Percentiles rank a stretch among this genome's conserved stretches.
Evolutionary conservation across 2,329 filamentous ascomycete species (phyloP).

Genomic region (Monilinia fructicola): DNA sequence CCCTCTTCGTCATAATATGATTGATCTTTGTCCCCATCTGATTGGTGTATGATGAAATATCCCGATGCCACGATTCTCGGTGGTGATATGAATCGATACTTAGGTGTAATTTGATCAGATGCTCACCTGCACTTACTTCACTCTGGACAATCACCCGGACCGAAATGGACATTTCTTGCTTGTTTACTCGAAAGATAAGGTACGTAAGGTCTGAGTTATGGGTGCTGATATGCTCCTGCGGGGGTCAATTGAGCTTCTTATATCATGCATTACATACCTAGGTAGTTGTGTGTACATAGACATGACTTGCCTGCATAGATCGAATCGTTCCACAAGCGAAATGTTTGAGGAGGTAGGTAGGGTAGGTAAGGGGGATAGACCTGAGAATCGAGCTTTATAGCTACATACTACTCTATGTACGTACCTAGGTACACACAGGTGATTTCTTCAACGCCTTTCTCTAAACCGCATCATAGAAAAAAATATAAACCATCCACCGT

Average conservation of each 20-base stretch:
- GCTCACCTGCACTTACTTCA: slow-evolving; percentile 20
- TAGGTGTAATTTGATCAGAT: slow-evolving; percentile 29
- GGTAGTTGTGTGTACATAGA: not conserved
- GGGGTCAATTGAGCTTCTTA: slow-evolving; percentile 2
- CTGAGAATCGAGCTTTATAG: not conserved
- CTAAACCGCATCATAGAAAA: not conserved
- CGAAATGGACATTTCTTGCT: not conserved
- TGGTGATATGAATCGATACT: slow-evolving; percentile 4
- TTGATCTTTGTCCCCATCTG: not conserved
- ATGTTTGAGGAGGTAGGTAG: not conserved
- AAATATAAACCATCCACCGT: not conserved
- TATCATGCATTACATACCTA: slow-evolving; percentile 14
- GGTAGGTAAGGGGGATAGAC: not conserved
- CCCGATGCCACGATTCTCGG: slow-evolving; percentile 17
- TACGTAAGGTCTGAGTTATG: not conserved
- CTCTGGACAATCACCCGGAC: slow-evolving; percentile 15
- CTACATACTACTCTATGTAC: not conserved
- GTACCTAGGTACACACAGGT: not conserved
- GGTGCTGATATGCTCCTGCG: not conserved
- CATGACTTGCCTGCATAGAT: slow-evolving; percentile 3
- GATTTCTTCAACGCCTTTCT: not conserved
- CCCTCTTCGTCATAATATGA: slow-evolving; percentile 23
- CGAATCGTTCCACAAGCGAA: slow-evolving; percentile 9
- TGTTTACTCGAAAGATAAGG: not conserved
- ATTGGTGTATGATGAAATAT: not conserved